These are phyloP conservation scores for Dioscorea alata DNA, from an alignment of 106 monocot species.

Conservation along the genomic window DNA sequence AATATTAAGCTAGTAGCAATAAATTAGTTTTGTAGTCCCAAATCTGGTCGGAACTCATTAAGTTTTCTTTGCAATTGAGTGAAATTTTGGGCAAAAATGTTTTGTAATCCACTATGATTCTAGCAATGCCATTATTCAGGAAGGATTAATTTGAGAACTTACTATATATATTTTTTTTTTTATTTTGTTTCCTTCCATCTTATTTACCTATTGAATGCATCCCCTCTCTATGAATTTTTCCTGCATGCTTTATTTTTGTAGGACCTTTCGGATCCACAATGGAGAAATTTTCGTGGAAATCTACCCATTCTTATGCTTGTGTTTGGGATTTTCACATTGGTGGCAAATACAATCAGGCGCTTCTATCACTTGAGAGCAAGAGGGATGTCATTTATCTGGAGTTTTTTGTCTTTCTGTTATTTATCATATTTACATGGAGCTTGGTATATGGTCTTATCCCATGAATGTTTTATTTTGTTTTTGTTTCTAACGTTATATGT, in stretches of 20 bases:
- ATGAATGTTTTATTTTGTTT: slow-evolving; percentile 7
- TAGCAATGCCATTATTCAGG: no score
- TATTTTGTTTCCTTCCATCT: background rate
- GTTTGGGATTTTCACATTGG: slow-evolving; percentile 48
- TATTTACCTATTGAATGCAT: background rate
- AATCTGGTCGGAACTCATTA: no score
- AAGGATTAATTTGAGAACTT: background rate
- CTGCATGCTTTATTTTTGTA: slow-evolving; percentile 12
- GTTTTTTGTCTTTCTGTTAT: slow-evolving; percentile 66
- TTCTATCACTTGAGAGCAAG: slow-evolving; percentile 40
- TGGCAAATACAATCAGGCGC: slow-evolving; percentile 48
- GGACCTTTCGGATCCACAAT: slow-evolving; percentile 94
- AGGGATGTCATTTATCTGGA: slow-evolving; percentile 77
- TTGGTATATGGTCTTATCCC: slow-evolving; percentile 52
- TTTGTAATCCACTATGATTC: no score
- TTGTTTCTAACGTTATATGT: background rate
- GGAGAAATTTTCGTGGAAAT: slow-evolving; percentile 91
- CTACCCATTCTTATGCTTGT: slow-evolving; percentile 73
- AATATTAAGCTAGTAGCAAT: no score
- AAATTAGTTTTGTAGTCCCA: no score
- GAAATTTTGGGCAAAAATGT: no score
- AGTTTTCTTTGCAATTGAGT: no score
- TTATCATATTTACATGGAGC: slow-evolving; percentile 83
- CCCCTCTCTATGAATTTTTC: background rate
- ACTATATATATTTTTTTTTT: background rate